Evolutionary conservation across 768 basidiomycete genomes (phyloP).

Genomic region (Leccinellum albellum): DNA sequence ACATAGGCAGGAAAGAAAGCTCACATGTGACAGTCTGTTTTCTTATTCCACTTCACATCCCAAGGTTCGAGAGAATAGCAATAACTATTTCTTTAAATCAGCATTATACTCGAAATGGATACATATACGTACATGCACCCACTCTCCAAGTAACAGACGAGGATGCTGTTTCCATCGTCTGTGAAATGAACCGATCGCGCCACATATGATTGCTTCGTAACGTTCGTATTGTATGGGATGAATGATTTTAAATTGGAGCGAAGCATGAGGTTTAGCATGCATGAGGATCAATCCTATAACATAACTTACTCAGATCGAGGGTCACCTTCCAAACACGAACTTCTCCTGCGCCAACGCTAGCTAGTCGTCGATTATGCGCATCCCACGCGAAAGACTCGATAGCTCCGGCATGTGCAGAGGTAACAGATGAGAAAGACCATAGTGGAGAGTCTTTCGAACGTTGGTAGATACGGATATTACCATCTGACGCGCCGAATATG

Average conservation of each 20-base stretch:
- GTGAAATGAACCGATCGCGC: neutral
- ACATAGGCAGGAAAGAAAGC: neutral
- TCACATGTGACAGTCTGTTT: neutral
- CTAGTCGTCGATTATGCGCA: neutral
- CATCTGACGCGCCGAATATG: neutral
- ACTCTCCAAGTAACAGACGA: conserved; percentile 6
- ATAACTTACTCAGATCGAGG: neutral
- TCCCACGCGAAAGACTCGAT: neutral
- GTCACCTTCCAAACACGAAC: neutral
- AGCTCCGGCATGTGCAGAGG: neutral
- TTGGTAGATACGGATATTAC: conserved; percentile 1
- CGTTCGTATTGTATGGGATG: neutral
- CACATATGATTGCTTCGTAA: neutral
- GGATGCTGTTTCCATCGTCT: neutral
- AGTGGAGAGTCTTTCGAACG: neutral
- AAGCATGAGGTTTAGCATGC: neutral
- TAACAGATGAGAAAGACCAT: neutral
- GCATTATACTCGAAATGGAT: neutral
- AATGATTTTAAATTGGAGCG: neutral
- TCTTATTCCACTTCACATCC: conserved; percentile 9
- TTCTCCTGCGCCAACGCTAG: neutral
- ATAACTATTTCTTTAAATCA: neutral
- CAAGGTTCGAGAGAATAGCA: conserved; percentile 1
- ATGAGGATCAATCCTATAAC: too few species aligned
- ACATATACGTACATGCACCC: neutral